These are phyloP conservation scores for Lentinula detonsa DNA, from an alignment of 768 basidiomycete species.

Conservation along the genomic window DNA sequence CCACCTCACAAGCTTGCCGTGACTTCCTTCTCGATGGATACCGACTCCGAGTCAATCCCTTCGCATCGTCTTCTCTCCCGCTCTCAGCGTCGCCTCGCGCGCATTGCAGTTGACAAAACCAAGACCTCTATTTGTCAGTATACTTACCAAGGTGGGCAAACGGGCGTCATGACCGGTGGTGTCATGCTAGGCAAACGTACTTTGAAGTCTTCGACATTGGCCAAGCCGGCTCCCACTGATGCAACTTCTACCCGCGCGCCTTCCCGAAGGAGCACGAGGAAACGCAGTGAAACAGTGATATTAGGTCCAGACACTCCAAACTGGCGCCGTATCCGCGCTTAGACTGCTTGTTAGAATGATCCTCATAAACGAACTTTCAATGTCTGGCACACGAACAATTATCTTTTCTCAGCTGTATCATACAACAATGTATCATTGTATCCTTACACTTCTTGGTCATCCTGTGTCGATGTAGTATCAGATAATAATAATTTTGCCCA, in stretches of 20 bases:
- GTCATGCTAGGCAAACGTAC: not conserved
- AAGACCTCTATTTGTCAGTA: not conserved
- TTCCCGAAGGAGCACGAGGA: no score
- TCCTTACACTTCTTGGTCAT: not conserved
- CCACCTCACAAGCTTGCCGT: not conserved
- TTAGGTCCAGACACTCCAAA: not conserved
- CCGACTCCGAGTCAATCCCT: not conserved
- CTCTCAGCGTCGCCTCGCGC: not conserved
- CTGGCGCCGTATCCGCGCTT: not conserved
- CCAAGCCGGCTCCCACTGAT: not conserved
- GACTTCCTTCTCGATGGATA: not conserved
- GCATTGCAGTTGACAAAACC: not conserved
- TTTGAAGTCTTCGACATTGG: not conserved
- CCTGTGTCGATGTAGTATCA: not conserved
- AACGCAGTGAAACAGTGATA: not conserved
- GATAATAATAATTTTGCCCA: no score
- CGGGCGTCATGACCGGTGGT: conserved; percentile 2
- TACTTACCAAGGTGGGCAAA: conserved; percentile 3
- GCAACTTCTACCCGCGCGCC: not conserved
- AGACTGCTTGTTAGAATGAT: not conserved
- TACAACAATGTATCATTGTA: not conserved
- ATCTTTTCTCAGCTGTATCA: not conserved
- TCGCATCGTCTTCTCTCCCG: not conserved
- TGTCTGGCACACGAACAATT: not conserved
- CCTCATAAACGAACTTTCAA: not conserved